A percentile compares a stretch with the other conserved stretches of the same genome.
These are phyloP conservation scores for Fusarium nygamai DNA, from an alignment of 2,329 filamentous ascomycete species.

Conservation along the genomic window DNA sequence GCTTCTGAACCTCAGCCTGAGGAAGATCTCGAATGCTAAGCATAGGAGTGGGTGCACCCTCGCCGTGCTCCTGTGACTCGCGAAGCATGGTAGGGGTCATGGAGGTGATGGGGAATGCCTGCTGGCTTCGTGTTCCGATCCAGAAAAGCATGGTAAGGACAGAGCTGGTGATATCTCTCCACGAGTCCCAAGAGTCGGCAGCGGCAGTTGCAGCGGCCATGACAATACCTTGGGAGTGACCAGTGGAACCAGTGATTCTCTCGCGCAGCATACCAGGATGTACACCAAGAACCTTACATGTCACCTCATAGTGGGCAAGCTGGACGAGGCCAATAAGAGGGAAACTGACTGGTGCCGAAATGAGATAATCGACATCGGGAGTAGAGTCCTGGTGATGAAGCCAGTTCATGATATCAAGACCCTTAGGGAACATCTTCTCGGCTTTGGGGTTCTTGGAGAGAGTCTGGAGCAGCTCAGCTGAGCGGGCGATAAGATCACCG, in stretches of 20 bases:
- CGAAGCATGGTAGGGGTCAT: constrained; percentile 89
- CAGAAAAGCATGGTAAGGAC: constrained; percentile 96
- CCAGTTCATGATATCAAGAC: constrained; percentile 95
- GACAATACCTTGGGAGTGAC: constrained; percentile 96
- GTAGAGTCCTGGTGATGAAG: constrained; percentile 88
- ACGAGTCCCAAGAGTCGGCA: constrained; percentile 92
- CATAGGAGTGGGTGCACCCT: constrained; percentile 97
- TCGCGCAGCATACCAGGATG: constrained; percentile 90
- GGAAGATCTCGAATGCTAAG: constrained; percentile 95
- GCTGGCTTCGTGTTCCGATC: constrained; percentile 97
- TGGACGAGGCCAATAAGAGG: constrained; percentile 96
- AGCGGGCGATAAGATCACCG: constrained; percentile 81
- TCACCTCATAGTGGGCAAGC: constrained; percentile 93
- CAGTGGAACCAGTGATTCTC: constrained; percentile 86
- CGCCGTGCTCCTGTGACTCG: constrained; percentile 92
- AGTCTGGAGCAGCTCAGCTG: constrained; percentile 87
- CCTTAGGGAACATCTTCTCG: constrained; percentile 96
- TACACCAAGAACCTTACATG: constrained; percentile 89
- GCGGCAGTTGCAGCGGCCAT: constrained; percentile 92
- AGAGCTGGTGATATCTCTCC: constrained; percentile 79
- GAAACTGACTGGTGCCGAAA: constrained; percentile 94
- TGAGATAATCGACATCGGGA: constrained; percentile 92
- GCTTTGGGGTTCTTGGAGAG: constrained; percentile 85
- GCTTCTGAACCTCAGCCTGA: constrained; percentile 88
- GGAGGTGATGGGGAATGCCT: constrained; percentile 95